Base-by-base conservation (phyloP, 2,329 filamentous ascomycete species). In the Metarhizium album region DNA sequence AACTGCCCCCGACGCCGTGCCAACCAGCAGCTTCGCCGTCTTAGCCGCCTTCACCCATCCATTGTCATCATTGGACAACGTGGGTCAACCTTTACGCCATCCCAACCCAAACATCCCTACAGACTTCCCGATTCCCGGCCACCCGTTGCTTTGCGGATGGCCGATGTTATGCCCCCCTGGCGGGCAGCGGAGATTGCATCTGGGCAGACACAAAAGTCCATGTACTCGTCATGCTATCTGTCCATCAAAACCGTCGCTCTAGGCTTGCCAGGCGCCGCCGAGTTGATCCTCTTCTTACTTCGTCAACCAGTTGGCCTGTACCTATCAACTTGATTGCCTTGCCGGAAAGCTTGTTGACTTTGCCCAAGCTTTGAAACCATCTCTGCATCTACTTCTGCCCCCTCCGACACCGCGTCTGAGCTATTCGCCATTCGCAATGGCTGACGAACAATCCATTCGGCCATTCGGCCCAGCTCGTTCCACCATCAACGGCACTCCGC, bases 391-490 rank as follows among this genome's bases (percentile, higher is more conserved):
- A 29, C 11, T 35, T 35, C 33, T 14, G 11, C 27, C 27, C 7
- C 2, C 27, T 9, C 27, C 6, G 27, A 8, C 27, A 29, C 27
- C 27, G 27, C 27, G 27, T 3, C 27, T 6, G 27, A 29, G 27
- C 6, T 35, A 35, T 16, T 46, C 18, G 3, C 31, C 33, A 38
- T 20, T 48, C 51, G 58, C 57, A 59, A 69, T 69, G 64, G 57
- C 69, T 52, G 69, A 74, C 54, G 67, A 70, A 52, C 71, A 76
- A 61, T 80, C 74, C 60, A 82, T 87, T 62, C 79, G 76, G 59
- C 72, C 83, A 7, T 87, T 78, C 61, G 84, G 84, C 58, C 65
- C 70, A 48, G 83, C 84, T 60, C 78, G 83, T 49, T 82, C 83
- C 24, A 86, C 83, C 1, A 62, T 86, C 58, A 70, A 76, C 64